Conservation (phyloP, 2,329 filamentous ascomycete species). For the Zymoseptoria passerinii region DNA sequence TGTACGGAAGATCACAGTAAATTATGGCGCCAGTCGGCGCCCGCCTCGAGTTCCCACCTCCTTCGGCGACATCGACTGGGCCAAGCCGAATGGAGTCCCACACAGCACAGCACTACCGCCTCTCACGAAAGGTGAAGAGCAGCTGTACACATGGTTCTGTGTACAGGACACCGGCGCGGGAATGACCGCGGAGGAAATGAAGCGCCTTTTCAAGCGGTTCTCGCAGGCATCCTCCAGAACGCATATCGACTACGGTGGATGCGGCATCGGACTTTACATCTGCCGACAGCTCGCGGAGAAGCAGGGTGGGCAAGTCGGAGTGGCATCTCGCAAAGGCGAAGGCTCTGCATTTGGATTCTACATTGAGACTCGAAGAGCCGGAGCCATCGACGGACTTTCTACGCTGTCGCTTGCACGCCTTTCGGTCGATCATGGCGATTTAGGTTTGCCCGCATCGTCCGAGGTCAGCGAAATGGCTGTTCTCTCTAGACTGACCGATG, state of each 20-base stretch:
- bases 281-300: slow-evolving; percentile 58
- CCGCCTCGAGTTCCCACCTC: slow-evolving; percentile 4
- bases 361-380: slow-evolving; percentile 38
- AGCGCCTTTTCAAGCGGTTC: slow-evolving; percentile 58
- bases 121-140: slow-evolving; percentile 19
- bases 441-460: neutral
- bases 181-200: slow-evolving; percentile 30
- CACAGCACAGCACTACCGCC: slow-evolving; percentile 3
- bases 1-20: slow-evolving; percentile 5
- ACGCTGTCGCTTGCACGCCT: neutral
- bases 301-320: slow-evolving; percentile 62
- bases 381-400: neutral
- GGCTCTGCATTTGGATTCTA: slow-evolving; percentile 63
- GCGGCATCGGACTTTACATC: slow-evolving; percentile 62
- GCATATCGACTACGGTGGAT: slow-evolving; percentile 62
- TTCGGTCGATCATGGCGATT: neutral
- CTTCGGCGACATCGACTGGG: slow-evolving; percentile 11
- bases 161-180: slow-evolving; percentile 36
- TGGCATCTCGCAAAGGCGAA: slow-evolving; percentile 48
- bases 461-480: neutral
- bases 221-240: slow-evolving; percentile 59
- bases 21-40: slow-evolving; percentile 5
- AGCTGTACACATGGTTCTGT: slow-evolving; percentile 24
- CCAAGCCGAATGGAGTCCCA: neutral
- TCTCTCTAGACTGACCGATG: neutral